Evolutionary conservation across 148 eudicot genomes (phyloP), one percentile per base, ranked within the genome.

Genomic region (Dianthus caryophyllus): DNA sequence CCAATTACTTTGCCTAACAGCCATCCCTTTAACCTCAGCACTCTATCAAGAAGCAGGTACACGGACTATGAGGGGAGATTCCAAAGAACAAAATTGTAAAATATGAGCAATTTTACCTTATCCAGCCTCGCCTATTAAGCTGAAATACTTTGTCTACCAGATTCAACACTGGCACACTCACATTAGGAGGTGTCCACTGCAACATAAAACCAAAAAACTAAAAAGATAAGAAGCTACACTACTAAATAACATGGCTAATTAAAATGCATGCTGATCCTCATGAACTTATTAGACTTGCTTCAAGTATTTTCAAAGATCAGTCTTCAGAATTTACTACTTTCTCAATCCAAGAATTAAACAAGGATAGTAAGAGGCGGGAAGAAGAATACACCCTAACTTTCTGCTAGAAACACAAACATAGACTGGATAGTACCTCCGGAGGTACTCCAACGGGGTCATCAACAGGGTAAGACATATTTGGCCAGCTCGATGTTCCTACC

Each of bases 171-270:
- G 99, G 97, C 66, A 90, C 85, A 56, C 85, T 85, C 62, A 94
- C 78, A 74, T 94, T 94, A 43, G 99, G 99, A 20, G 99, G 97
- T 7, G 96, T 77, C 99, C 99, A 94, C 97, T 90, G 90, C 90
- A 86, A 78, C 51, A 50, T 71, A 73, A 75, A 62, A 47, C 12
- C 43, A 11, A 41, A 52, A 6, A 64, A 0, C 43, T 22, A 41
- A 52, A 6, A 64, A 0, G 59, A 57, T 69, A 66, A 68, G 68
- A 25, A 46, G n/a, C 30, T 14, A 67, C 64, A 43, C 16, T 39
- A 5, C 20, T 21, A 12, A 24, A 1, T 8, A 52, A 10, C 30
- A 25, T 6, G 30, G 27, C 22, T 53, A 16, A 53, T 13, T 12
- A 11, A 53, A 22, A 12, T 22, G 29, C 22, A 14, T 14, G 22